These are phyloP conservation scores for Phytophthora parvispora DNA, from an alignment of 352 stramenopile species.

Conservation along the genomic window DNA sequence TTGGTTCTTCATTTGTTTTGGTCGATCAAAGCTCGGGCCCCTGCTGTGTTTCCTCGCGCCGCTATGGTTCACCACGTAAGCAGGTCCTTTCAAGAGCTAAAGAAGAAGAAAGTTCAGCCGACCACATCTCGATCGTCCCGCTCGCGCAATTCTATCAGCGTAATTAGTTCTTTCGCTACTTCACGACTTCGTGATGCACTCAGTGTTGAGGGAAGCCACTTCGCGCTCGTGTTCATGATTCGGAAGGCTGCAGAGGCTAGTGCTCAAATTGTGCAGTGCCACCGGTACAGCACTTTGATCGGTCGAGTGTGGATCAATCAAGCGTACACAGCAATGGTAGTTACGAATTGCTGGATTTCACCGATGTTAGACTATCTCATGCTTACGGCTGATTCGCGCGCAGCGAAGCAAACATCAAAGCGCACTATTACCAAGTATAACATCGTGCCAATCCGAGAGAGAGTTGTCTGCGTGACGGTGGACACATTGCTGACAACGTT, in stretches of 20 bases:
- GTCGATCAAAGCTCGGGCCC: constrained; percentile 13
- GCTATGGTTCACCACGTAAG: constrained; percentile 9
- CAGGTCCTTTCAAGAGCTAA: neutral
- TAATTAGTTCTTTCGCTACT: constrained; percentile 4
- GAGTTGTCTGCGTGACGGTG: constrained; percentile 31
- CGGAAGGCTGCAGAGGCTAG: constrained; percentile 17
- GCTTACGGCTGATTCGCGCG: neutral
- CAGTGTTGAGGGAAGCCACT: constrained; percentile 28
- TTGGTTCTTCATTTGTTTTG: constrained; percentile 23
- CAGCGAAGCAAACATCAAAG: neutral
- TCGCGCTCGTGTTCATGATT: constrained; percentile 21
- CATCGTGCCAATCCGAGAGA: constrained; percentile 14
- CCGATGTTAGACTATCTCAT: constrained; percentile 26
- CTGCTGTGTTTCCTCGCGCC: constrained; percentile 22
- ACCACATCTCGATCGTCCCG: neutral
- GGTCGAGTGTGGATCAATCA: constrained; percentile 58
- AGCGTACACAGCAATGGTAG: constrained; percentile 43
- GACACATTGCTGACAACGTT: constrained; percentile 11
- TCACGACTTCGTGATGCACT: constrained; percentile 10
- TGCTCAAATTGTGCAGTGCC: constrained; percentile 53
- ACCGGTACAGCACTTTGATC: constrained; percentile 49
- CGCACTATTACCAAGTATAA: neutral
- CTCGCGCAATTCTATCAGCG: neutral
- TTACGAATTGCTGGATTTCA: constrained; percentile 49
- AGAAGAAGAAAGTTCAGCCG: neutral